These are phyloP conservation scores for Boechera stricta DNA, from an alignment of 345 rosid species.

Conservation along the genomic window DNA sequence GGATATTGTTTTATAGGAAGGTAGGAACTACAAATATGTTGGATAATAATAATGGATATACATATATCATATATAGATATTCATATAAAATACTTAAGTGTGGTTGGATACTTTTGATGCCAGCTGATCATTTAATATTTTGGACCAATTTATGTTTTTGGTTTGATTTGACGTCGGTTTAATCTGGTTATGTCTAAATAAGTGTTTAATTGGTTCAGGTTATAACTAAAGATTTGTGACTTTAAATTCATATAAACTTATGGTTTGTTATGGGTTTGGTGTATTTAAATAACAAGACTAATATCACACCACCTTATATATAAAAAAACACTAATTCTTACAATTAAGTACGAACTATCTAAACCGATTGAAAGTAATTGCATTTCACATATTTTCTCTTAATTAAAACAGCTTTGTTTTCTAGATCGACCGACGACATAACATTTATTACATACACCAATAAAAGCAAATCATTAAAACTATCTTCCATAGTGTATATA, in stretches of 20 bases:
- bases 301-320: no score
- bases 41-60: neutral
- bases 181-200: no score
- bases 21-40: neutral
- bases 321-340: no score
- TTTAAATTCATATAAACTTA: neutral
- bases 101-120: constrained; percentile 16
- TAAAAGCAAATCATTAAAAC: constrained; percentile 22
- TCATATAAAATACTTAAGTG: neutral
- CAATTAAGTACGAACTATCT: neutral
- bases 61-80: neutral
- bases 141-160: constrained; percentile 28
- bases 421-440: constrained; percentile 36
- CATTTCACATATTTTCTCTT: neutral
- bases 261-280: neutral
- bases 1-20: neutral
- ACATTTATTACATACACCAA: constrained; percentile 41
- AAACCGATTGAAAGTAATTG: neutral
- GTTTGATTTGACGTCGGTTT: constrained; percentile 18
- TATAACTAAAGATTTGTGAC: no score
- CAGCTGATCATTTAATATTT: constrained; percentile 26
- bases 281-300: neutral
- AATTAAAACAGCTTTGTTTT: constrained; percentile 20
- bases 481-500: neutral
- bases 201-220: no score